Evolutionary conservation across 768 basidiomycete genomes (phyloP), one percentile per base, ranked within the genome.

Genomic region (Lentinus brumalis): DNA sequence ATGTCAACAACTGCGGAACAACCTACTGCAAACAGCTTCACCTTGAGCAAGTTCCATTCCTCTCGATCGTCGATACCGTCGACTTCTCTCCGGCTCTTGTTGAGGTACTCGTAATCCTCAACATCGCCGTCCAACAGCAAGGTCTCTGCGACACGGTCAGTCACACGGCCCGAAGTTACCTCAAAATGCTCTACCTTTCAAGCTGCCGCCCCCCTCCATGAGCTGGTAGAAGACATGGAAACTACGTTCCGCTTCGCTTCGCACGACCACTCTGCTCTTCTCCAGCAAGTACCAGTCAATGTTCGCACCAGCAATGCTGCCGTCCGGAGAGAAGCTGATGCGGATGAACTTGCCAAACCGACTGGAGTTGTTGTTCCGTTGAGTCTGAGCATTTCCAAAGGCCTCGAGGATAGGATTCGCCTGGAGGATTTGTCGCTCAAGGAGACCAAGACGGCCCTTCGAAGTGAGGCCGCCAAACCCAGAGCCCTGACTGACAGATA

Each of bases 251-350:
- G 91, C 92, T 60, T 89, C 87, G 63, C 86, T 92, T 55, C 97
- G 79, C 42, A 86, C 86, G 8, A 96, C 93, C 2, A 99, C 96
- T 64, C 97, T 79, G 70, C 94, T 96, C 81, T 99, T 99, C 79
- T 99, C 97, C 58, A 99, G 78, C 32, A 99, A 79, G 72, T 99
- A 99, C 97, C 97, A 98, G 73, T 99, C 96, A 61, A 98, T 94
- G 71, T 95, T 98, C 29, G 97, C 97, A 0, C 97, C 97, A 0
- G 95, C 91, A 59, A 99, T 99, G 65, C 93, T 94, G 2, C 96
- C 96, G 65, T 92, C 87, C 0, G 91, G 88, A 1, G 92, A 86
- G 75, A 99, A 99, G 70, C 89, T 91, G 62, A 99, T 98, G 47
- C 94, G 83, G 50, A 99, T 92, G 72, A 99, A 99, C 76, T 99